Conservation (phyloP, 2,329 filamentous ascomycete species). For the Paecilomyces sp. region DNA sequence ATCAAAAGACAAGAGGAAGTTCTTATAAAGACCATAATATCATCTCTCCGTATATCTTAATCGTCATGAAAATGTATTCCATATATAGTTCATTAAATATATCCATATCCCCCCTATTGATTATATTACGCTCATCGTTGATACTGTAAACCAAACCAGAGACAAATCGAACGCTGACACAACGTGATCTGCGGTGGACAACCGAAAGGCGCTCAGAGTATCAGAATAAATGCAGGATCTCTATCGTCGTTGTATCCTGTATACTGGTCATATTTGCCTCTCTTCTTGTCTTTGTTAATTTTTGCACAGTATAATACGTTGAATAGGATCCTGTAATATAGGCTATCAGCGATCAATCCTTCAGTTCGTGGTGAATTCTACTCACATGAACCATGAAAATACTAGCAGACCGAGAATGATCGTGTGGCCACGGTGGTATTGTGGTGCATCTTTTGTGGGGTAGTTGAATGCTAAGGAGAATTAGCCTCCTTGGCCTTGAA, state of each 20-base stretch:
- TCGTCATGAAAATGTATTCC: too few species aligned
- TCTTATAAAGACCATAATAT: too few species aligned
- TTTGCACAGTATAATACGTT: conserved; percentile 59
- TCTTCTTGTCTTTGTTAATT: conserved; percentile 56
- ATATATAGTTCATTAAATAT: too few species aligned
- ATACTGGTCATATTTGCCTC: conserved; percentile 53
- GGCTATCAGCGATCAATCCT: conserved; percentile 9
- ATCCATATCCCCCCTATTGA: too few species aligned
- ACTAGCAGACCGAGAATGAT: conserved; percentile 54
- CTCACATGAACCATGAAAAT: conserved; percentile 58
- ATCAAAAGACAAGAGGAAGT: too few species aligned
- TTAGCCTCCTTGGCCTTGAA: conserved; percentile 2
- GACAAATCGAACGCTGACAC: too few species aligned
- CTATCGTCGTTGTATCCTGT: conserved; percentile 55
- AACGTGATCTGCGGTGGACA: not conserved
- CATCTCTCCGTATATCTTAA: too few species aligned
- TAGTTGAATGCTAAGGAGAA: conserved; percentile 51
- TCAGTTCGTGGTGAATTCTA: conserved; percentile 9
- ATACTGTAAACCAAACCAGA: too few species aligned
- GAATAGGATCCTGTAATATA: conserved; percentile 42
- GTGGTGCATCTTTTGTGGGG: conserved; percentile 48
- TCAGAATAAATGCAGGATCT: conserved; percentile 55
- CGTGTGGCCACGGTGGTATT: conserved; percentile 55
- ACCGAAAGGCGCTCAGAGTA: conserved; percentile 38
- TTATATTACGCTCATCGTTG: too few species aligned